Evolutionary conservation across 31 red algal species (phyloP).

Genomic region (Pterothamnion heteromorphum): DNA sequence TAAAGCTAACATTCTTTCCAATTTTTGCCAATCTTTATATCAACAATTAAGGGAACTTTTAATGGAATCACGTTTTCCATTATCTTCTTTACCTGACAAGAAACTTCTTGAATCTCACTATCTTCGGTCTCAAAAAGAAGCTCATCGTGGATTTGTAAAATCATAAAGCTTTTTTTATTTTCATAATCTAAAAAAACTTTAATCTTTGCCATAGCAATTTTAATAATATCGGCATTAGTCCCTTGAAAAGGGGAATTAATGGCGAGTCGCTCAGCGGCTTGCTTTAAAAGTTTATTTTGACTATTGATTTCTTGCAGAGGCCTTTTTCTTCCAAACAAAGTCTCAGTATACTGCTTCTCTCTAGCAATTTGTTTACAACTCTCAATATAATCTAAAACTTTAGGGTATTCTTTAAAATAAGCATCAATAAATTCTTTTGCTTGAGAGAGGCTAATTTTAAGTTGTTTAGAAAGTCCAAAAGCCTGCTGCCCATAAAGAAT

Average conservation of each 20-base stretch:
- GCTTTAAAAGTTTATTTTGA: neutral
- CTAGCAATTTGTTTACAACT: conserved; percentile 44
- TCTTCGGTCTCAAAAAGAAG: conserved; percentile 52
- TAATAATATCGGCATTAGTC: conserved; percentile 68
- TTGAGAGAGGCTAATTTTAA: neutral
- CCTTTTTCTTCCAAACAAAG: conserved; percentile 55
- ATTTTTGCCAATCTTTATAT: neutral
- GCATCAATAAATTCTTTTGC: conserved; percentile 45
- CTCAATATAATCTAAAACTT: conserved; percentile 23
- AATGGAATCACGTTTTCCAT: conserved; percentile 4
- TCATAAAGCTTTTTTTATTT: neutral
- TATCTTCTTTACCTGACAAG: neutral
- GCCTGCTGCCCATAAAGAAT: conserved; percentile 58
- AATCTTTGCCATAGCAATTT: conserved; percentile 59
- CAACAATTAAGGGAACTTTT: neutral
- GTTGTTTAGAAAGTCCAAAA: neutral
- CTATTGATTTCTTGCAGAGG: conserved; percentile 18
- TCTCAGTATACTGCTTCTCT: conserved; percentile 48
- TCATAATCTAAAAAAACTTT: neutral
- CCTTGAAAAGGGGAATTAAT: conserved; percentile 68
- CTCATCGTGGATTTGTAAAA: conserved; percentile 60
- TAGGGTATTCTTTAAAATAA: conserved; percentile 48
- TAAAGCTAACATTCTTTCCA: neutral
- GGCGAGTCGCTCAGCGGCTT: conserved; percentile 49
- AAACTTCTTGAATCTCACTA: neutral